Percentiles rank a stretch among this genome's conserved stretches.
phyloP scores from a whole-genome alignment of 345 rosid species.

The Citrus trifoliata region DNA sequence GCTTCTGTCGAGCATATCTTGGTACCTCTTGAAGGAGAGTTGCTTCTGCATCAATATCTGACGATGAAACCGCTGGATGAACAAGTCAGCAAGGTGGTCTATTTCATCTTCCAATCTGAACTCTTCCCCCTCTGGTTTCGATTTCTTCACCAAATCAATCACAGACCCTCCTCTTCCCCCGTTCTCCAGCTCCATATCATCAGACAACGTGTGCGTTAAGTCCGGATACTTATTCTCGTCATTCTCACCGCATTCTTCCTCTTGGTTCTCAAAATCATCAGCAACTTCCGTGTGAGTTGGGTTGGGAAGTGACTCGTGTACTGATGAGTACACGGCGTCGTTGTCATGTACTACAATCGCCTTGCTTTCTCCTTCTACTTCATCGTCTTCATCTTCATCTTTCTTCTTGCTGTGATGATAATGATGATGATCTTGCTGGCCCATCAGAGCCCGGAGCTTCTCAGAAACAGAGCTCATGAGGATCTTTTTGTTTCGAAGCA shows the following conservation, averaged over 20 bases:
- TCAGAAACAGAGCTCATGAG: constrained; percentile 41
- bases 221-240: constrained; percentile 49
- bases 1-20: constrained; percentile 28
- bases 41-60: constrained; percentile 85
- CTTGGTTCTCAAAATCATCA: not conserved
- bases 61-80: constrained; percentile 59
- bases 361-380: constrained; percentile 7
- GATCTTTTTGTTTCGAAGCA: constrained; percentile 55
- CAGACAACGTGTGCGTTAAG: constrained; percentile 46
- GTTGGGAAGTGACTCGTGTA: constrained; percentile 13
- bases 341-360: constrained; percentile 6
- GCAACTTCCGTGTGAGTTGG: constrained; percentile 7
- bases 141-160: constrained; percentile 66
- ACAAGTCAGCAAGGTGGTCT: constrained; percentile 74
- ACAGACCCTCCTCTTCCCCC: constrained; percentile 59
- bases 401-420: not conserved
- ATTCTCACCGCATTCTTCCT: not conserved
- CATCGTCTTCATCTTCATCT: constrained; percentile 18
- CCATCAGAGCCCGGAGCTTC: constrained; percentile 44
- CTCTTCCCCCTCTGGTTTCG: constrained; percentile 65
- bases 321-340: constrained; percentile 4
- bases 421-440: constrained; percentile 1
- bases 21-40: constrained; percentile 39
- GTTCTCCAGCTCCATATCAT: constrained; percentile 17
- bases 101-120: constrained; percentile 84